phyloP scores from a whole-genome alignment of 2,329 filamentous ascomycete genomes.

The Boeremia exigua region DNA sequence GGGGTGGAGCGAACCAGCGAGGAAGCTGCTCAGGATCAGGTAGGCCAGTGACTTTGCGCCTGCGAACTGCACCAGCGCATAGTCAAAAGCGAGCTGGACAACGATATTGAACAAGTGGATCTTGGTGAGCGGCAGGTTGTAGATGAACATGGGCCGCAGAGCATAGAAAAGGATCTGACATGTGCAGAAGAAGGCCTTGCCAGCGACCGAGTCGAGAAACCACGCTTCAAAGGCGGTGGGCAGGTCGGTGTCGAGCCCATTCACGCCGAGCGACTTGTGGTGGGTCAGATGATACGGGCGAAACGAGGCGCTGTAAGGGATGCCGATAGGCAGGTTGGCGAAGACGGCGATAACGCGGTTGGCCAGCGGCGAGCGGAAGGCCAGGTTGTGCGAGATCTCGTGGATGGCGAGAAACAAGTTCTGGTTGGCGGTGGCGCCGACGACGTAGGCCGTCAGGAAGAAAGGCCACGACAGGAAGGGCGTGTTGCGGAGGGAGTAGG shows the following conservation, averaged over 20 bases:
- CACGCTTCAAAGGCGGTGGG: slow-evolving; percentile 90
- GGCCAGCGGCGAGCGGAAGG: slow-evolving; percentile 78
- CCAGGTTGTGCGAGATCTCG: slow-evolving; percentile 97
- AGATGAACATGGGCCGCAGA: slow-evolving; percentile 91
- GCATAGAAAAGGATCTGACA: slow-evolving; percentile 99
- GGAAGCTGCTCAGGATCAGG: slow-evolving; percentile 86
- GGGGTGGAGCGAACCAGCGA: slow-evolving; percentile 91
- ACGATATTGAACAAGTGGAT: slow-evolving; percentile 84
- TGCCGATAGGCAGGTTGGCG: slow-evolving; percentile 92
- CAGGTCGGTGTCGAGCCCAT: slow-evolving; percentile 94
- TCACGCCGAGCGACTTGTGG: slow-evolving; percentile 97
- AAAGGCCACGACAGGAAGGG: slow-evolving; percentile 84
- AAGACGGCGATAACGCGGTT: slow-evolving; percentile 91
- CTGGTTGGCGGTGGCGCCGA: slow-evolving; percentile 96
- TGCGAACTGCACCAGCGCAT: slow-evolving; percentile 65
- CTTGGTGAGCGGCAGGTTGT: slow-evolving; percentile 83
- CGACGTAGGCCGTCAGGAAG: slow-evolving; percentile 84
- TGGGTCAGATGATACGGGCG: slow-evolving; percentile 98
- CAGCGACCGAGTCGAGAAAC: slow-evolving; percentile 91
- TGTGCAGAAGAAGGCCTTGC: slow-evolving; percentile 98
- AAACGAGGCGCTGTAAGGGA: slow-evolving; percentile 96
- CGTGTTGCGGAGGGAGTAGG: slow-evolving; percentile 76
- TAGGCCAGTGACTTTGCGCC: slow-evolving; percentile 76
- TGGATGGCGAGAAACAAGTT: slow-evolving; percentile 98
- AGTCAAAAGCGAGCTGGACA: slow-evolving; percentile 80